Conservation (phyloP, 805 yeast species). For the Metschnikowia lochheadii region DNA sequence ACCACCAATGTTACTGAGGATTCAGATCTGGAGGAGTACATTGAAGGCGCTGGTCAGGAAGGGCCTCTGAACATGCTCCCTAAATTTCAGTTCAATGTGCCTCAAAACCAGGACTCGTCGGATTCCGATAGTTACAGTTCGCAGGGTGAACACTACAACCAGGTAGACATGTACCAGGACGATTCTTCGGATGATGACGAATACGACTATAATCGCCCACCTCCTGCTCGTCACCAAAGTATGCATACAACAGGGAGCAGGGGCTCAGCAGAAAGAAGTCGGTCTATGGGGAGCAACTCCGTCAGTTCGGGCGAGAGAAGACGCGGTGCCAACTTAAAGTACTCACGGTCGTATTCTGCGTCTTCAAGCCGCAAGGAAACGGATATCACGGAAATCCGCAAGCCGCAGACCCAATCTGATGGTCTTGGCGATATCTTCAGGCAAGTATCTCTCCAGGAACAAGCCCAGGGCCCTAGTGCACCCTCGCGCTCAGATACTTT, state of each 20-base stretch:
- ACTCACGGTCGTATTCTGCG: background rate
- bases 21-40: constrained; percentile 1
- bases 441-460: constrained; percentile 34
- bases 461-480: constrained; percentile 15
- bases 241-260: background rate
- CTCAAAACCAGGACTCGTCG: constrained; percentile 1
- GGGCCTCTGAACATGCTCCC: constrained; percentile 12
- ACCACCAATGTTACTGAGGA: constrained; percentile 18
- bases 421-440: constrained; percentile 26
- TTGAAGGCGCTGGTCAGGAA: background rate
- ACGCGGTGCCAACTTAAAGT: background rate
- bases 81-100: constrained; percentile 11
- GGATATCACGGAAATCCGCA: constrained; percentile 15
- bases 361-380: constrained; percentile 7
- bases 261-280: background rate
- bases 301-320: background rate
- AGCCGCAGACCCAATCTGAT: constrained; percentile 5
- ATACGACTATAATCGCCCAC: constrained; percentile 2
- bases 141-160: constrained; percentile 6
- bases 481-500: constrained; percentile 35
- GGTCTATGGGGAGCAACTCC: background rate
- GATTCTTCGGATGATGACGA: constrained; percentile 19
- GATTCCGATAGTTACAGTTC: constrained; percentile 4
- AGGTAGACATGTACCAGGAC: constrained; percentile 10
- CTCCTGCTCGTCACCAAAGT: background rate